Base-by-base conservation (phyloP, 192 early-diverging fungal species). In the Podila clonocystis region DNA sequence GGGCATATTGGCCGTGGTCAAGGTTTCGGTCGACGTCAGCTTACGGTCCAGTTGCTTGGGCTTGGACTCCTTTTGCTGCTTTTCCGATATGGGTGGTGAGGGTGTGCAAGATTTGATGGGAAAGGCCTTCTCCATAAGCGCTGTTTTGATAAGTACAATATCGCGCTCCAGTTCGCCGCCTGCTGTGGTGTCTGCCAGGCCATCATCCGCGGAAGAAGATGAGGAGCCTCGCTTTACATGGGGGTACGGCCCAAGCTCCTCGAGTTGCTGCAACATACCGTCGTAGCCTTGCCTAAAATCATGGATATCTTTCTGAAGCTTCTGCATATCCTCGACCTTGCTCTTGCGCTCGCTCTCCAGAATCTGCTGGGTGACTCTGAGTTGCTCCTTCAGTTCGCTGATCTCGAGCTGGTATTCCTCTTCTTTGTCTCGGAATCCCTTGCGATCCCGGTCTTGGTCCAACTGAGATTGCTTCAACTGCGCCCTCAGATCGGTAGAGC, bases 301-400 rank as follows among this genome's bases (percentile, higher is more conserved):
- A 33, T 73, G 77, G 24, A 80, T 50, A 9, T 80, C 77, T 1
- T 66, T 34, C 36, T 73, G 70, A 12, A 80, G 66, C 34, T 65
- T 80, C 22, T 80, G 77, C 70, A 80, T 73, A 8, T 73, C 70
- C 50, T 73, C 77, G 36, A 69, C 49, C 50, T 80, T 80, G 57
- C 50, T 36, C 26, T 58, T 72, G 19, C 77, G 60, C 55, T 80
- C 77, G 22, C 73, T 70, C 1, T 80, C 77, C 45, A 80, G 62
- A n/a, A 65, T 31, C 17, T 73, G 65, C 28, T 80, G 70, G 8
- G 67, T 65, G 45, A 65, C 22, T 28, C 50, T 58, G 9, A 80
- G 66, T 20, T 62, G 77, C 13, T 72, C 71, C 67, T 62, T 80
- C 52, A 80, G 28, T 7, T 68, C 77, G 15, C 55, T 52, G 24